Evolutionary conservation across 768 basidiomycete genomes (phyloP).

Genomic region (Symmetrospora coprosmae): DNA sequence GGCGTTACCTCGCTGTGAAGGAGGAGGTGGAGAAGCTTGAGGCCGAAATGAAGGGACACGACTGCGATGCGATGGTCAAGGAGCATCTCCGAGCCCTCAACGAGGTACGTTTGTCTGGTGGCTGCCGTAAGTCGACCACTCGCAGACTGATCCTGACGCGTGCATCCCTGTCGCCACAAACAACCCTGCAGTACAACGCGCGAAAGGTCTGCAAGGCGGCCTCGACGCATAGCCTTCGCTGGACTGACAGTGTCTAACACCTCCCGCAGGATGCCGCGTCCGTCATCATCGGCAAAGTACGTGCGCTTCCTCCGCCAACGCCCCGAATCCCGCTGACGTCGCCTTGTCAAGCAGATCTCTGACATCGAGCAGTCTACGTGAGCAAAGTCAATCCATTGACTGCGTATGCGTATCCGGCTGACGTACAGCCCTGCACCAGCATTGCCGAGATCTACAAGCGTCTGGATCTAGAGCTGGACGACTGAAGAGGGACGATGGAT

Average conservation of each 20-base stretch:
- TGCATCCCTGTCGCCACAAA: slow-evolving; percentile 30
- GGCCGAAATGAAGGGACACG: slow-evolving; percentile 15
- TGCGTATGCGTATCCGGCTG: background rate
- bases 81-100: slow-evolving; percentile 7
- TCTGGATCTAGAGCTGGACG: slow-evolving; percentile 33
- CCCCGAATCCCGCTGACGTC: background rate
- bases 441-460: slow-evolving; percentile 34
- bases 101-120: background rate
- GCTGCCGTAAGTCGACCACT: background rate
- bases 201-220: slow-evolving; percentile 29
- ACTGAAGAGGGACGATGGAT: slow-evolving; percentile 21
- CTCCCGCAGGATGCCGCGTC: slow-evolving; percentile 35
- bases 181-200: slow-evolving; percentile 38
- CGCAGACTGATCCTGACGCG: background rate
- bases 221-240: background rate
- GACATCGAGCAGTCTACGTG: slow-evolving; percentile 21
- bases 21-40: slow-evolving; percentile 18
- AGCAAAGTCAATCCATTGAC: background rate
- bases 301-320: background rate
- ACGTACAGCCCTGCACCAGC: slow-evolving; percentile 21
- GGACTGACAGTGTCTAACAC: too few relatives aligned
- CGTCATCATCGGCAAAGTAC: slow-evolving; percentile 35
- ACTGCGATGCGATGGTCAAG: slow-evolving; percentile 1
- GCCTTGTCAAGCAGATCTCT: slow-evolving; percentile 31
- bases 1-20: background rate